phyloP scores from a whole-genome alignment of 2,329 filamentous ascomycete genomes.

The Amauroascus niger region DNA sequence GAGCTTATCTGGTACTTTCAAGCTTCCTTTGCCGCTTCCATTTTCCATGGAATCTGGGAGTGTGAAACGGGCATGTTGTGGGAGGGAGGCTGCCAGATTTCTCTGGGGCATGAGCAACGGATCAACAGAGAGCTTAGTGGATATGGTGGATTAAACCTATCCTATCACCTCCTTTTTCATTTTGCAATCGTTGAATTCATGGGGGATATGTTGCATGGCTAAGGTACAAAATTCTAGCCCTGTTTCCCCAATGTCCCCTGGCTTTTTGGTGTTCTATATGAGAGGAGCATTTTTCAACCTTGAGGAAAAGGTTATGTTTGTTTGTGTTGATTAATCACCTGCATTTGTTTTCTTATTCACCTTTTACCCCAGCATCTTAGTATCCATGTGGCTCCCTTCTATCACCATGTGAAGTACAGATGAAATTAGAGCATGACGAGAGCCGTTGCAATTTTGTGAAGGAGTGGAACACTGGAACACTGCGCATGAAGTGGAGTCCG shows the following conservation, averaged over 20 bases:
- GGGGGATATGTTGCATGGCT: neutral
- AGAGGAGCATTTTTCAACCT: neutral
- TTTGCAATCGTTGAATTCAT: neutral
- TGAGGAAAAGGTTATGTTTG: neutral
- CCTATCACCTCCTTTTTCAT: neutral
- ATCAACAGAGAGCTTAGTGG: constrained; percentile 1
- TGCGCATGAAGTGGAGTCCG: neutral
- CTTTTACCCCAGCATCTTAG: neutral
- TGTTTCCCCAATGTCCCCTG: neutral
- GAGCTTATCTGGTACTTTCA: constrained; percentile 18
- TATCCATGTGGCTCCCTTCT: neutral
- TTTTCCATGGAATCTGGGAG: constrained; percentile 23
- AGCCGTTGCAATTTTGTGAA: neutral
- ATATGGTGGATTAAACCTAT: constrained; percentile 5
- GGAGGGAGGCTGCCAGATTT: constrained; percentile 13
- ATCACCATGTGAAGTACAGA: neutral
- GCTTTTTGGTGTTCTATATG: neutral
- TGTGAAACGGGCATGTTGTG: constrained; percentile 36
- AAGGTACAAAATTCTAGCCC: neutral
- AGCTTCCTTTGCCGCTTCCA: constrained; percentile 22
- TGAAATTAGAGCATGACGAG: neutral
- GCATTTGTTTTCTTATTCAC: neutral
- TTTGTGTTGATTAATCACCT: neutral
- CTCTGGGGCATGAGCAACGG: constrained; percentile 10
- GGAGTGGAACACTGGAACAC: neutral